These are phyloP conservation scores for Russula compacta DNA, from an alignment of 768 basidiomycete genomes.

Conservation along the genomic window DNA sequence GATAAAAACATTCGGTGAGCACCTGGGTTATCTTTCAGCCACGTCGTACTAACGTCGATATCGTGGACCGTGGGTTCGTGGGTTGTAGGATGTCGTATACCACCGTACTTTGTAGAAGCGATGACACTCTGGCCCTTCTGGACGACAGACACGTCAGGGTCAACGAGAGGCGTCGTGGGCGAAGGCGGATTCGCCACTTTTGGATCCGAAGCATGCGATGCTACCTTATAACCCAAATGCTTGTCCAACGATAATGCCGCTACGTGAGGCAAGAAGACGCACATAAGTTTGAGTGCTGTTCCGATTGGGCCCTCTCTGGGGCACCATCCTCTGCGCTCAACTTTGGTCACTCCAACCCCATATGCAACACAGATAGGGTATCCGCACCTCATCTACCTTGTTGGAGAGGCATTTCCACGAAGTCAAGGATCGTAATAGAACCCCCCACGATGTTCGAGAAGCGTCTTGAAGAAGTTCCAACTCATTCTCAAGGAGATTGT, in stretches of 20 bases:
- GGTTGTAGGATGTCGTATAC: neutral
- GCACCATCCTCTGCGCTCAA: neutral
- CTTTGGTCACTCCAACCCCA: neutral
- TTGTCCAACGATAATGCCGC: constrained; percentile 7
- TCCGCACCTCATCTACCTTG: neutral
- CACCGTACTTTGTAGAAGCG: constrained; percentile 3
- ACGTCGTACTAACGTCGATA: neutral
- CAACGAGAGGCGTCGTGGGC: neutral
- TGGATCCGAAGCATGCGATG: neutral
- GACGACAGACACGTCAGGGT: neutral
- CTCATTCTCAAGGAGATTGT: constrained; percentile 12
- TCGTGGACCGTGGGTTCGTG: neutral
- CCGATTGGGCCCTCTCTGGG: neutral
- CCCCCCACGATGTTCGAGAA: neutral
- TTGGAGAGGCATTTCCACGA: constrained; percentile 2
- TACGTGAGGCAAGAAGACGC: constrained; percentile 14
- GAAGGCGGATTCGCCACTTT: neutral
- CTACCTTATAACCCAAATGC: constrained; percentile 11
- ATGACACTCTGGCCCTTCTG: neutral
- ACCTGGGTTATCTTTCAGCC: neutral
- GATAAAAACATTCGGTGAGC: neutral
- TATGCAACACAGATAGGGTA: neutral
- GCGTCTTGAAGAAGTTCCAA: neutral
- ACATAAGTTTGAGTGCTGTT: constrained; percentile 14
- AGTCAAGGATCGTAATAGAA: neutral